Conservation (phyloP, 352 stramenopile genomes). For the Phytopythium sindhum region DNA sequence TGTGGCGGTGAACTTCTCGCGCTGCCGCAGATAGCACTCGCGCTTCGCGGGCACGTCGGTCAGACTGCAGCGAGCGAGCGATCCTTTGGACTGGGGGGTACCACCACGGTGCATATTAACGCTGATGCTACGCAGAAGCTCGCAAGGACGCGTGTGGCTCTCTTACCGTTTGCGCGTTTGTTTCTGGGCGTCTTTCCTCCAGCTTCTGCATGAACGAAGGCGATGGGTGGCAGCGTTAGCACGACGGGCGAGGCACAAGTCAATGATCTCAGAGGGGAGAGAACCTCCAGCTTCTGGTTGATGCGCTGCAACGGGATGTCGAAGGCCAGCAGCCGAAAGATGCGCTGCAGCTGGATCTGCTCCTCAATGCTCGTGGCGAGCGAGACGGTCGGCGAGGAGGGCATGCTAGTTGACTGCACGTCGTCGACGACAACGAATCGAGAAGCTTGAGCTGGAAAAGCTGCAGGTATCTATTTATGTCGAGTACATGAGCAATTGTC, state of each 20-base stretch:
- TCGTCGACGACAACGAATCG: background rate
- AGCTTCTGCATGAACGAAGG: background rate
- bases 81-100: background rate
- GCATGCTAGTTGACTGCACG: background rate
- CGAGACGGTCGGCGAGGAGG: background rate
- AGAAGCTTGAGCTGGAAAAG: background rate
- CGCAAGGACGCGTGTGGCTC: background rate
- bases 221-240: background rate
- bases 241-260: background rate
- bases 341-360: conserved; percentile 66
- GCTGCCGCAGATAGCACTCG: conserved; percentile 34
- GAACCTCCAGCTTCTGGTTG: conserved; percentile 61
- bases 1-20: conserved; percentile 39
- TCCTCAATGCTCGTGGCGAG: conserved; percentile 59
- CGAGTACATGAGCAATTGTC: background rate
- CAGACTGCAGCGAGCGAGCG: conserved; percentile 15
- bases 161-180: background rate
- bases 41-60: conserved; percentile 37
- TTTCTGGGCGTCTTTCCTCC: background rate
- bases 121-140: background rate
- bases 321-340: conserved; percentile 69
- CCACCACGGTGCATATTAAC: too few species aligned
- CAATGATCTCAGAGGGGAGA: background rate
- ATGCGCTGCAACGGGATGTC: conserved; percentile 56
- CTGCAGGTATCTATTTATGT: background rate